phyloP scores from a whole-genome alignment of 31 red algal species.

The Bonnemaisonia californica region DNA sequence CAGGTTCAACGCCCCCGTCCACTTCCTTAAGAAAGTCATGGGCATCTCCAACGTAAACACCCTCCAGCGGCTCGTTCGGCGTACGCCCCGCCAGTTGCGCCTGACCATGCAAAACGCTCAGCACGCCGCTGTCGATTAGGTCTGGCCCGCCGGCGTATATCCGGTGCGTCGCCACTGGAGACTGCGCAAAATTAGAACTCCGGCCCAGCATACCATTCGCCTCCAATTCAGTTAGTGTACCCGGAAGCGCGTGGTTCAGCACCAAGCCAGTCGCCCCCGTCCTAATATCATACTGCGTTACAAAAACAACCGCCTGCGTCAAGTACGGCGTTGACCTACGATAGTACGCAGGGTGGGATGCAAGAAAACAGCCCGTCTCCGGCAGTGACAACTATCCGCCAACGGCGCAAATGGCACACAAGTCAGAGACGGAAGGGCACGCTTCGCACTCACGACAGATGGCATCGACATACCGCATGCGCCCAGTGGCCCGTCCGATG shows the following conservation, averaged over 20 bases:
- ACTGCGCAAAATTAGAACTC: slow-evolving; percentile 12
- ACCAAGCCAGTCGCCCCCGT: slow-evolving; percentile 59
- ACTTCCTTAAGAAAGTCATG: slow-evolving; percentile 14
- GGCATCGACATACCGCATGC: slow-evolving; percentile 30
- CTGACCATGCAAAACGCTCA: slow-evolving; percentile 36
- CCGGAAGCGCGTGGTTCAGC: slow-evolving; percentile 45
- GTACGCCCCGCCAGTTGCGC: not conserved
- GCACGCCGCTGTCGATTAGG: slow-evolving; percentile 23
- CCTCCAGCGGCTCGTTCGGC: slow-evolving; percentile 41
- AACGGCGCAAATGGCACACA: not conserved
- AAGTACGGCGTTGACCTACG: slow-evolving; percentile 45
- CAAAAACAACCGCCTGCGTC: slow-evolving; percentile 66
- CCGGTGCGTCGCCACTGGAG: slow-evolving; percentile 24
- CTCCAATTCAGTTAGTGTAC: slow-evolving; percentile 46
- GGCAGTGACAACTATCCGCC: slow-evolving; percentile 45
- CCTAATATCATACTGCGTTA: slow-evolving; percentile 7
- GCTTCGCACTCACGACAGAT: not conserved
- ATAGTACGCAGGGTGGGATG: slow-evolving; percentile 72
- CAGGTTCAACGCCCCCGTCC: slow-evolving; percentile 11
- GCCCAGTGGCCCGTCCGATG: slow-evolving; percentile 56
- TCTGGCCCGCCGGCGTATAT: slow-evolving; percentile 62
- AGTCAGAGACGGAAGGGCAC: not conserved
- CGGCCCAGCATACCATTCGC: slow-evolving; percentile 52
- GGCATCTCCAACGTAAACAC: slow-evolving; percentile 48
- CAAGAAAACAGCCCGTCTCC: slow-evolving; percentile 65